Evolutionary conservation across 345 rosid species (phyloP), one percentile per base, ranked within the genome.

Genomic region (Salix purpurea): DNA sequence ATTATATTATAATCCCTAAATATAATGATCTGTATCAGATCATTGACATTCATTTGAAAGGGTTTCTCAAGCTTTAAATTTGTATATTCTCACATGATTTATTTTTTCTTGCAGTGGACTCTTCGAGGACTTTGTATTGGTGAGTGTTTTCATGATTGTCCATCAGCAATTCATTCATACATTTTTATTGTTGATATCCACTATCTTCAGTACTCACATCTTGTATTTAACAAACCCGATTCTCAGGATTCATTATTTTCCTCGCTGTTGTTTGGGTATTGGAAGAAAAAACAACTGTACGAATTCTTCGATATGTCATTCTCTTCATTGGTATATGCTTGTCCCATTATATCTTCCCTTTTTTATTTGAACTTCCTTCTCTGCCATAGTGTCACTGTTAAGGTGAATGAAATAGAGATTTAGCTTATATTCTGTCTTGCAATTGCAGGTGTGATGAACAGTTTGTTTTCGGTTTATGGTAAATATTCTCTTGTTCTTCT

Each of bases 381-480:
- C 24, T 5, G 42, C 1, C 32, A 50, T 73, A 32, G 28, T 72
- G 26, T 69, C 34, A 19, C 60, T 46, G 50, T 28, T 64, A 30
- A 46, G 50, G 28, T 61, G 50, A 42, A 23, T 21, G 7, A 73
- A 73, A 75, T 26, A 73, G 11, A 76, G 32, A 8, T 21, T 24
- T 75, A 32, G n/a, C 76, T 84, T 46, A 76, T 60, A n/a, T 66
- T 24, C 54, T 21, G 15, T 80, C 46, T 79, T 69, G 67, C 56
- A 74, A 70, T 78, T 88, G 79, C 94, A 95, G 99, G 98, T 81
- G 97, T 93, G 30, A 95, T 95, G 97, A 96, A 96, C 83, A 90
- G 98, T 85, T 86, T 93, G 88, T 96, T 96, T 89, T 96, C 99
- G 48, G 94, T 96, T 64, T 93, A 91, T 50, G 98, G 99, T 95